Evolutionary conservation across 345 rosid species (phyloP), one percentile per base, ranked within the genome.

Genomic region (Salix suchowensis): DNA sequence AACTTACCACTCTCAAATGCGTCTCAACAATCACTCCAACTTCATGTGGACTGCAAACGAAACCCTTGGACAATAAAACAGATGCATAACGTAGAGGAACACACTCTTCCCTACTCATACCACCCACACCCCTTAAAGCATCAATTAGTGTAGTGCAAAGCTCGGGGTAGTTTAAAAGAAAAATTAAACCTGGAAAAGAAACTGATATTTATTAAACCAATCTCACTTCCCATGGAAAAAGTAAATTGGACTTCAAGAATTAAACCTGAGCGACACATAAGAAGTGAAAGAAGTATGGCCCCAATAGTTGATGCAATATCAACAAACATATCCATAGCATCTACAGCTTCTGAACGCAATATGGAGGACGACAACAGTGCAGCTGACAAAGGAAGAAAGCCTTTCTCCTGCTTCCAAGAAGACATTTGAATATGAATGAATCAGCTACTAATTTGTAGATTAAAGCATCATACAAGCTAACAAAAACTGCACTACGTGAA

Each of bases 331-430:
- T 82, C 86, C 77, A 82, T 66, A 48, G 76, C 44, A 72, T 89
- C 92, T 84, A 89, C 98, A 76, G 71, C 83, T 77, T 86, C 88
- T 76, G 87, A 86, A 70, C 83, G 91, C 83, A 90, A 79, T 72
- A 76, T 66, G 71, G 91, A 79, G 70, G 94, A 85, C 70, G 98
- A 92, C 86, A 96, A 82, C 77, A 96, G 83, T 73, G 99, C 99
- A 81, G 93, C 94, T 71, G 99, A 96, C 83, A 96, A 80, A 75
- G 98, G 91, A 83, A 93, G 97, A 89, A 93, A 89, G n/a, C 98
- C 99, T 64, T 95, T 88, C 83, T 96, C 99, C 99, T 96, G 91
- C 67, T 74, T 76, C 82, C 74, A 77, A 78, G 58, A 74, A 85
- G 52, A 84, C 71, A 78, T 75, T 80, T 64, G 69, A 83, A 69